Percentiles rank a stretch among this genome's conserved stretches.
Evolutionary conservation across 2,329 filamentous ascomycete species (phyloP).

Genomic region (Diaporthe citriasiana): DNA sequence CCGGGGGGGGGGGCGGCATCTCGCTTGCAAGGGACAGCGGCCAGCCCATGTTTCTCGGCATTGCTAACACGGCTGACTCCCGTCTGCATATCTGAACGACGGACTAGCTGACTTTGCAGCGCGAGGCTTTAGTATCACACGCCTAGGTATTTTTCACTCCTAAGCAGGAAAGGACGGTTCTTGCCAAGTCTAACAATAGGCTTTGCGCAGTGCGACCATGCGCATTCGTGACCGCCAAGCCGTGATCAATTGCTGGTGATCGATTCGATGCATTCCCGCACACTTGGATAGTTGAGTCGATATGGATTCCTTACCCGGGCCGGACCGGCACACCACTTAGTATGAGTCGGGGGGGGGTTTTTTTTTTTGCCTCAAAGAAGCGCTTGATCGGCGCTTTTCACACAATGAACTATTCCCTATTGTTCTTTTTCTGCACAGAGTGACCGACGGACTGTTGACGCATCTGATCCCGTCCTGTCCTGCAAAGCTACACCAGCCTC

Average conservation of each 20-base stretch:
- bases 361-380: conserved; percentile 1
- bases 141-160: neutral
- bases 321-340: conserved; percentile 25
- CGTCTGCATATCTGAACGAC: neutral
- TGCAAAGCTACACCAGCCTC: conserved; percentile 3
- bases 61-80: conserved; percentile 26
- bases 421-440: neutral
- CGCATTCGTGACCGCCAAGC: conserved; percentile 5
- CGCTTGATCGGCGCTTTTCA: neutral
- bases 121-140: neutral
- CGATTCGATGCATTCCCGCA: conserved; percentile 1
- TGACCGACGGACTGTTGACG: neutral
- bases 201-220: conserved; percentile 2
- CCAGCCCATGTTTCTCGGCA: conserved; percentile 18
- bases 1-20: too few relatives aligned
- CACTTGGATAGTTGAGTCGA: neutral
- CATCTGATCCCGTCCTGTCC: neutral
- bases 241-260: neutral
- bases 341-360: too few relatives aligned
- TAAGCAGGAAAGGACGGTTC: neutral
- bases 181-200: neutral
- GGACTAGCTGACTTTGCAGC: neutral
- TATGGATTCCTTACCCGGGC: conserved; percentile 17
- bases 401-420: neutral
- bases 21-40: too few relatives aligned